Evolutionary conservation across 2,329 filamentous ascomycete genomes (phyloP), one percentile per base, ranked within the genome.

Genomic region (Dactylellina leptospora): DNA sequence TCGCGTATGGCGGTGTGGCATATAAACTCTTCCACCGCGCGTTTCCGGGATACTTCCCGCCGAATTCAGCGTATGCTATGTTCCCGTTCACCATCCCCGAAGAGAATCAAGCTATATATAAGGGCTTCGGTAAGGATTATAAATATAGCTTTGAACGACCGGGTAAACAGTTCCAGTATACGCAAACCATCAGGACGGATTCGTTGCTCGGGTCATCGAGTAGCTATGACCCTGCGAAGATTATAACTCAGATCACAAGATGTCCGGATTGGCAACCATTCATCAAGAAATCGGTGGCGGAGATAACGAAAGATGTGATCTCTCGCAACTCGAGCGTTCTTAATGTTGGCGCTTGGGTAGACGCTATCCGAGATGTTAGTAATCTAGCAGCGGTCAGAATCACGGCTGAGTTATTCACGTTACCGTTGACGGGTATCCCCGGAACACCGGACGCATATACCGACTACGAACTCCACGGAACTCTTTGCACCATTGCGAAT

Each of bases 231-330:
- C 11, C 53, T 13, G 36, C 28, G 10, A 56, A 44, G 3, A n/a
- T 55, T 10, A 45, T 73, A 27, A 28, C 30, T 22, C 55, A 62
- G 50, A 68, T 66, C 22, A 44, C 36, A 23, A 33, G 62, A 33
- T 55, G 40, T 50, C 55, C 60, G 8, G 55, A 68, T 10, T 91
- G 89, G 84, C 81, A 85, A 42, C 79, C 81, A 4, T 82, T 86
- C 9, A 82, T 92, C 76, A 88, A 87, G 80, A 79, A 81, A 0
- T 92, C 91, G 76, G 92, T 90, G 77, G 82, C 86, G 5, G 81
- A 84, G 27, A 87, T 85, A 11, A 87, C 85, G 0, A 80, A 85
- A 59, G 80, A 84, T 20, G 82, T 93, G 1, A 82, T 96, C 18
- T 78, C 80, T 0, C 83, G 87, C 25, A 90, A 91, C 78, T 85